phyloP scores from a whole-genome alignment of 768 basidiomycete genomes.

The Sporobolomyces roseus region DNA sequence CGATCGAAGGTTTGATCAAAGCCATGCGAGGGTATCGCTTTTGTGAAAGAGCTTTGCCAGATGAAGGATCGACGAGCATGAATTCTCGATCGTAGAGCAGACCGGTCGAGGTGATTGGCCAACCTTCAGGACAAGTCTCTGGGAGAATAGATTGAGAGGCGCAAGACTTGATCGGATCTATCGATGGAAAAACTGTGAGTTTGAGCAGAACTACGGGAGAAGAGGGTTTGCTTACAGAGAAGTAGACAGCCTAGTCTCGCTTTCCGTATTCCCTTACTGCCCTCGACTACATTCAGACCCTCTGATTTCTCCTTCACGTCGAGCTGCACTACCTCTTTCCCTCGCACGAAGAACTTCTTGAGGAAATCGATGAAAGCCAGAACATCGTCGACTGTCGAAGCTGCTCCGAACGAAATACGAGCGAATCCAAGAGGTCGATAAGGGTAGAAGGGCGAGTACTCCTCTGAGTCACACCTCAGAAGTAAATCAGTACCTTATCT shows the following conservation, averaged over 20 bases:
- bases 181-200: not conserved
- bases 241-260: slow-evolving; percentile 11
- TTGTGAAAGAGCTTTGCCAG: slow-evolving; percentile 39
- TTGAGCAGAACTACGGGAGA: too few relatives aligned
- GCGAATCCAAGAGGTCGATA: slow-evolving; percentile 29
- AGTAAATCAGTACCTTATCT: not conserved
- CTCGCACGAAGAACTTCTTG: slow-evolving; percentile 37
- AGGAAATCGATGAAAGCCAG: slow-evolving; percentile 39
- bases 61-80: slow-evolving; percentile 39
- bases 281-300: too few relatives aligned
- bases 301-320: fast-evolving
- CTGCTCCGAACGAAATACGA: slow-evolving; percentile 41
- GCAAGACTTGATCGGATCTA: slow-evolving; percentile 46
- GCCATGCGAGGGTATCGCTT: slow-evolving; percentile 44
- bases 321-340: not conserved
- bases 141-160: slow-evolving; percentile 29
- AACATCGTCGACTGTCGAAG: slow-evolving; percentile 41
- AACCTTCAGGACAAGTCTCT: not conserved
- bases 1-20: slow-evolving; percentile 36
- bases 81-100: slow-evolving; percentile 43
- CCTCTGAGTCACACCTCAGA: slow-evolving; percentile 1
- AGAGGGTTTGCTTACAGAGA: slow-evolving; percentile 14
- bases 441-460: slow-evolving; percentile 18
- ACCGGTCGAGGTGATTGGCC: slow-evolving; percentile 40
- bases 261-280: not conserved